Percentiles rank a stretch among this genome's conserved stretches.
Evolutionary conservation across 2,329 filamentous ascomycete species (phyloP).

Genomic region (Sclerotinia borealis): DNA sequence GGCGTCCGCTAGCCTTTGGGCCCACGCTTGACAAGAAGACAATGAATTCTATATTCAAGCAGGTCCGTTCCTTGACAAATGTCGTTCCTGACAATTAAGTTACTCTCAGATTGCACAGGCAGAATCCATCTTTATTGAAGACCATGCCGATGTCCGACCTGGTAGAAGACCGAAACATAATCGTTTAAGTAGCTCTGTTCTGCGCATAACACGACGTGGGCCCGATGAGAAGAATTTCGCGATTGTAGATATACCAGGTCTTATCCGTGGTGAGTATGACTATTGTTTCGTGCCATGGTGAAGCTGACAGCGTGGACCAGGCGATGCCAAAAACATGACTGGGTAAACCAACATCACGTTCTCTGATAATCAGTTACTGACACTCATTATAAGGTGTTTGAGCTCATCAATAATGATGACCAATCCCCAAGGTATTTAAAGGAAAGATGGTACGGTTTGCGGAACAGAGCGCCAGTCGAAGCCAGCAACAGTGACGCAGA

Average conservation of each 20-base stretch:
- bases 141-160: neutral
- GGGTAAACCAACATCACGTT: conserved; percentile 20
- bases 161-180: neutral
- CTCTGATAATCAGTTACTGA: conserved; percentile 30
- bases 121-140: neutral
- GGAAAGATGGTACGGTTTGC: conserved; percentile 40
- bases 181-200: conserved; percentile 17
- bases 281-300: neutral
- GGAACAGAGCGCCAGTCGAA: conserved; percentile 35
- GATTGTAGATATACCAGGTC: conserved; percentile 28
- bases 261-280: conserved; percentile 20
- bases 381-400: conserved; percentile 21
- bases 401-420: conserved; percentile 14
- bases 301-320: neutral
- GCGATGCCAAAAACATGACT: conserved; percentile 18
- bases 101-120: neutral
- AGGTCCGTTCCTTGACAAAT: neutral
- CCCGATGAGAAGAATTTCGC: conserved; percentile 21
- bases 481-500: conserved; percentile 26
- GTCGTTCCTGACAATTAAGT: too few relatives aligned
- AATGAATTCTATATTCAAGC: neutral
- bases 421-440: conserved; percentile 33
- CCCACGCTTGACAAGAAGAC: neutral
- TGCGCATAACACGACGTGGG: conserved; percentile 17
- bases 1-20: neutral